These are phyloP conservation scores for Madurella mycetomatis DNA, from an alignment of 2,329 filamentous ascomycete genomes.

Conservation along the genomic window DNA sequence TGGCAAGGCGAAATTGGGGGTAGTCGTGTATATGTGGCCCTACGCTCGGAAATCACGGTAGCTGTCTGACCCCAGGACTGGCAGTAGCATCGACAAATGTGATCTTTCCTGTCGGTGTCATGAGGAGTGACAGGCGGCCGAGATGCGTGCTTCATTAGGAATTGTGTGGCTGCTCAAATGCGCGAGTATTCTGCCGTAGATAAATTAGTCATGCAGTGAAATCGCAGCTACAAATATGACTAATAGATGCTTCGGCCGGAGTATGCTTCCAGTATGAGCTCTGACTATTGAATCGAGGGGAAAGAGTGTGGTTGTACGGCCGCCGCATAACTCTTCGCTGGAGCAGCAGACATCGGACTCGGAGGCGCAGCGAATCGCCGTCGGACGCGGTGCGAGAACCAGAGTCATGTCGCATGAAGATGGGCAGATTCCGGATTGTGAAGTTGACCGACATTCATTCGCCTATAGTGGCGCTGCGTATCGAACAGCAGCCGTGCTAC, in stretches of 20 bases:
- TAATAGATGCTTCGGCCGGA: conserved; percentile 12
- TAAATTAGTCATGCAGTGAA: conserved; percentile 3
- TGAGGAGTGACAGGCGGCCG: background rate
- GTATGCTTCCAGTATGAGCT: background rate
- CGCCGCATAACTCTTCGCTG: background rate
- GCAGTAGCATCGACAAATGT: background rate
- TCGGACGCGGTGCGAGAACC: background rate
- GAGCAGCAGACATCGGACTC: background rate
- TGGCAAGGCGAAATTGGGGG: background rate
- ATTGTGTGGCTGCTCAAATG: background rate
- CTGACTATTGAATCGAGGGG: background rate
- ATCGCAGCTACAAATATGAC: background rate
- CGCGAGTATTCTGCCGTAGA: background rate
- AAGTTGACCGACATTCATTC: background rate
- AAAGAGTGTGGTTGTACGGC: conserved; percentile 13
- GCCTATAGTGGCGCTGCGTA: background rate
- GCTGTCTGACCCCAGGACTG: background rate
- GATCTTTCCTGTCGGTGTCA: background rate
- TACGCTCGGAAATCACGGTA: too few relatives aligned
- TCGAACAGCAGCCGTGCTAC: background rate
- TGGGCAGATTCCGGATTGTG: background rate
- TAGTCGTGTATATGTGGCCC: too few relatives aligned
- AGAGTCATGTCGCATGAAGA: conserved; percentile 4
- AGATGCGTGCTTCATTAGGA: background rate
- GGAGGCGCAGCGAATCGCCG: conserved; percentile 2